Conservation (phyloP, 1,284 basidiomycete genomes). For the Puccinia triticina region DNA sequence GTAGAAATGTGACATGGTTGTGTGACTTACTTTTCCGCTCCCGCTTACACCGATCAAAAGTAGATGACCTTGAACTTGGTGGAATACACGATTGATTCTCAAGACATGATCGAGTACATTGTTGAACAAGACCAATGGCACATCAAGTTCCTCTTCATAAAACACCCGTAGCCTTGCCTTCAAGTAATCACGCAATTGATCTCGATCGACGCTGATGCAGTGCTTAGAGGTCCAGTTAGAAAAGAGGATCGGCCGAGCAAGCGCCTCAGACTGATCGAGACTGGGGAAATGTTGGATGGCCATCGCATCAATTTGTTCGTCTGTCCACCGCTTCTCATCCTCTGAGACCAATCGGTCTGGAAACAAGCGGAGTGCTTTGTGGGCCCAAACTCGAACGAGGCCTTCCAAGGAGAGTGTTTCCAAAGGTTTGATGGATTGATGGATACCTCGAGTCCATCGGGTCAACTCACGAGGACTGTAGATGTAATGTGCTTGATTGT, state of each 20-base stretch:
- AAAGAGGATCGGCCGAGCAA: constrained; percentile 88
- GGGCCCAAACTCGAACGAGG: constrained; percentile 95
- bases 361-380: constrained; percentile 95
- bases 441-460: constrained; percentile 95
- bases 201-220: constrained; percentile 92
- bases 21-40: constrained; percentile 81
- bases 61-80: constrained; percentile 94
- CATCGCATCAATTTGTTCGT: constrained; percentile 80
- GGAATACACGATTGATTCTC: constrained; percentile 97
- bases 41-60: constrained; percentile 96
- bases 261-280: constrained; percentile 78
- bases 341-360: constrained; percentile 93
- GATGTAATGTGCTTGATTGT: constrained; percentile 96
- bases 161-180: constrained; percentile 92
- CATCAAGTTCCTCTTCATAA: constrained; percentile 97
- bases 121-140: constrained; percentile 97
- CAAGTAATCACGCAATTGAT: constrained; percentile 89
- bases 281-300: constrained; percentile 90
- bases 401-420: constrained; percentile 90
- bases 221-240: constrained; percentile 99
- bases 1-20: too few species aligned
- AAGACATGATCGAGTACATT: constrained; percentile 97
- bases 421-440: constrained; percentile 89
- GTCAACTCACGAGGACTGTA: constrained; percentile 99
- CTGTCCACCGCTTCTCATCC: constrained; percentile 91